Percentiles rank a stretch among this genome's conserved stretches.
phyloP scores from a whole-genome alignment of 1,284 basidiomycete species.

The Rhizoctonia solani region DNA sequence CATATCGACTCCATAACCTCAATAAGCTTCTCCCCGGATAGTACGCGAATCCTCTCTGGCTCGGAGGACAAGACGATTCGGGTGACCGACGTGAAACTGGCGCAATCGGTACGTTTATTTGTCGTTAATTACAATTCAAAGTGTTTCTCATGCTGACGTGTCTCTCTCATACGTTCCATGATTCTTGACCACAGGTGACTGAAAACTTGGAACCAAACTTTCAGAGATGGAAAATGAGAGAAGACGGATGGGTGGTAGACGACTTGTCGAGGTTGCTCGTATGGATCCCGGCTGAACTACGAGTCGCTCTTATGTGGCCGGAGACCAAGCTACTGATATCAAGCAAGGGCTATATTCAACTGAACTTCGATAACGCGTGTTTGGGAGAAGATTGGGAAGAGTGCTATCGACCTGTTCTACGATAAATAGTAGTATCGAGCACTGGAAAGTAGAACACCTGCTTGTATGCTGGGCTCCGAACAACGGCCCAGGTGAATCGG shows the following conservation, averaged over 20 bases:
- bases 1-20: not conserved
- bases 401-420: not conserved
- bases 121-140: not conserved
- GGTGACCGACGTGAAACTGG: not conserved
- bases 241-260: constrained; percentile 4
- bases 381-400: not conserved
- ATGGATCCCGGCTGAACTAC: not conserved
- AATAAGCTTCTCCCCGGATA: not conserved
- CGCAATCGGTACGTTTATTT: not conserved
- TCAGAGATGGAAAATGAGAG: not conserved
- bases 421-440: not conserved
- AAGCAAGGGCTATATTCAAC: not conserved
- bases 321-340: not conserved
- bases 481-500: no score
- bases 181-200: not conserved
- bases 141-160: not conserved
- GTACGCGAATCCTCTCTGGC: not conserved
- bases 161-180: not conserved
- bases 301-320: not conserved
- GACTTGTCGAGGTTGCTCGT: not conserved
- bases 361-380: not conserved
- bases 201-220: not conserved
- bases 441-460: no score
- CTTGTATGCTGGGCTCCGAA: no score
- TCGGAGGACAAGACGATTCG: not conserved